phyloP scores from a whole-genome alignment of 345 rosid genomes.

The Cardamine chenopodiifolia region DNA sequence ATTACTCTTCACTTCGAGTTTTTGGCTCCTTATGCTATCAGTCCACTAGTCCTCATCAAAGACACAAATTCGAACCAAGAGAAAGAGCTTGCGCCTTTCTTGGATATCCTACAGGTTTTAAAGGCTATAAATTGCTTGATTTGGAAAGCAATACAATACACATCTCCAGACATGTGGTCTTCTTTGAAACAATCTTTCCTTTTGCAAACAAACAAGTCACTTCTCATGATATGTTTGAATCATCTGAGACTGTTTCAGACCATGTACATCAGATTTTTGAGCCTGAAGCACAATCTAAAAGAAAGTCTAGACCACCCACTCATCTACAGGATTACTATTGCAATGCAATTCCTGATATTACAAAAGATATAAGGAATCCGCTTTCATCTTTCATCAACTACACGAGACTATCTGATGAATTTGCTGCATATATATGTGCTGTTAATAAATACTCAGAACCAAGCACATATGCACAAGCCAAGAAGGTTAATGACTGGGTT shows the following conservation, averaged over 20 bases:
- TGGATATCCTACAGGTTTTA: not conserved
- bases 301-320: not conserved
- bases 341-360: not conserved
- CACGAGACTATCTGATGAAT: not conserved
- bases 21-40: not conserved
- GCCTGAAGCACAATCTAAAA: not conserved
- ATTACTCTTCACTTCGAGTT: not conserved
- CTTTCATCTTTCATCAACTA: not conserved
- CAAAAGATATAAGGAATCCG: not conserved
- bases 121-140: not conserved
- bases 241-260: too few species aligned
- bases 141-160: not conserved
- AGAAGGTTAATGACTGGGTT: not conserved
- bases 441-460: not conserved
- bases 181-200: not conserved
- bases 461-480: not conserved
- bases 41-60: not conserved
- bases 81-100: not conserved
- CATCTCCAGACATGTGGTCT: not conserved
- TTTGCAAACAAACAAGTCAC: not conserved
- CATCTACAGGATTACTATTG: not conserved
- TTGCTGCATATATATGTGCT: not conserved
- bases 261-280: too few species aligned
- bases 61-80: not conserved
- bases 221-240: not conserved